These are phyloP conservation scores for Dalbergia cultrata DNA, from an alignment of 306 rosid species.

Conservation along the genomic window DNA sequence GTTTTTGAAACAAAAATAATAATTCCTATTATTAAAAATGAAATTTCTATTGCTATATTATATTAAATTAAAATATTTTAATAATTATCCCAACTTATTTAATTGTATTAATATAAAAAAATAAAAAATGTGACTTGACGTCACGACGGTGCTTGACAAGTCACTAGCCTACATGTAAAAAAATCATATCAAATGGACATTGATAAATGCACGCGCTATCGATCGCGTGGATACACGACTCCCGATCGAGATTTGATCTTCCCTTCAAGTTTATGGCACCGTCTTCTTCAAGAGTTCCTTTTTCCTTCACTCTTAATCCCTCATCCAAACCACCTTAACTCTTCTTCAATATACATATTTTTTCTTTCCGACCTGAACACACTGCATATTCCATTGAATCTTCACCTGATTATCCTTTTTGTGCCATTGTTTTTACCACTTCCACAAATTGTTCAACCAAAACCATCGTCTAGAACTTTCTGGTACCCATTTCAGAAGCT, in stretches of 20 bases:
- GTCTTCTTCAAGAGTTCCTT: background rate
- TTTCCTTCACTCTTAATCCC: background rate
- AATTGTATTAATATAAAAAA: too few species aligned
- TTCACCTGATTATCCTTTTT: background rate
- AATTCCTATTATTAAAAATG: too few species aligned
- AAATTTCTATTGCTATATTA: too few species aligned
- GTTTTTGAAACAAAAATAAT: too few species aligned
- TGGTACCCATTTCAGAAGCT: constrained; percentile 14
- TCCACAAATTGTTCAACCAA: background rate
- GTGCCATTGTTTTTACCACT: background rate
- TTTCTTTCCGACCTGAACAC: background rate
- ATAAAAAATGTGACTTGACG: too few species aligned
- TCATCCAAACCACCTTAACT: constrained; percentile 5
- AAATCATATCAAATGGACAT: background rate
- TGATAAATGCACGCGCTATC: constrained; percentile 24
- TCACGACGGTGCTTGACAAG: too few species aligned
- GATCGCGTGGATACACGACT: constrained; percentile 40
- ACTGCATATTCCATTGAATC: constrained; percentile 5
- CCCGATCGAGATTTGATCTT: constrained; percentile 40
- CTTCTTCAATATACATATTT: background rate
- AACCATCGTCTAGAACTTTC: constrained; percentile 12
- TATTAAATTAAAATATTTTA: too few species aligned
- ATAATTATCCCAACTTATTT: too few species aligned
- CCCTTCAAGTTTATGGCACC: background rate
- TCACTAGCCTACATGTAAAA: too few species aligned